Conservation (phyloP, 257 asterid genomes). For the Anisodus tanguticus region DNA sequence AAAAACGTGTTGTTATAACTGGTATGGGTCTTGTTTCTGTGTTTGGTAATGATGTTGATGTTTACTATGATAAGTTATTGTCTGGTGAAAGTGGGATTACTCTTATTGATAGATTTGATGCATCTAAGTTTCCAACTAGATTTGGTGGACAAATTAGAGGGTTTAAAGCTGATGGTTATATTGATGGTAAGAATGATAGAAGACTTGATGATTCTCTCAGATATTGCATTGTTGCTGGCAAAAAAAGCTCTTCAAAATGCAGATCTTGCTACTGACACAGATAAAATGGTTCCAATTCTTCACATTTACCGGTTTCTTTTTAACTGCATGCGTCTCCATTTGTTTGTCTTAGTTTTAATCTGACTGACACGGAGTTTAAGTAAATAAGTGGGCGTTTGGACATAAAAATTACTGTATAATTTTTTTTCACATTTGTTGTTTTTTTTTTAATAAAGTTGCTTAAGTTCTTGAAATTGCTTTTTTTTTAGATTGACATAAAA, state of each 20-base stretch:
- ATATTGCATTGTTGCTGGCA: slow-evolving; percentile 59
- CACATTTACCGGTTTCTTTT: neutral
- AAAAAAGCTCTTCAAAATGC: slow-evolving; percentile 62
- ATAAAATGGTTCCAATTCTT: slow-evolving; percentile 38
- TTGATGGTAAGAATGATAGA: slow-evolving; percentile 66
- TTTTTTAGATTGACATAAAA: too few relatives aligned
- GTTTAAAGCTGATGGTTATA: slow-evolving; percentile 55
- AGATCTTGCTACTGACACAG: slow-evolving; percentile 49
- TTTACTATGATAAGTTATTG: slow-evolving; percentile 53
- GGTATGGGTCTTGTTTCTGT: slow-evolving; percentile 67
- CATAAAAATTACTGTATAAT: too few relatives aligned
- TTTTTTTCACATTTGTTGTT: too few relatives aligned
- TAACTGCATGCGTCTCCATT: neutral
- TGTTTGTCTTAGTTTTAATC: too few relatives aligned
- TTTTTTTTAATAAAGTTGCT: too few relatives aligned
- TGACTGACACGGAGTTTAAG: too few relatives aligned
- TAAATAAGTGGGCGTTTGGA: too few relatives aligned
- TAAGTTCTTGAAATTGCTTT: too few relatives aligned
- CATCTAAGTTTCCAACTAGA: slow-evolving; percentile 60
- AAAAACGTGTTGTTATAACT: slow-evolving; percentile 60
- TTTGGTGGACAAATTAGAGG: slow-evolving; percentile 67
- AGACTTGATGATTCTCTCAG: slow-evolving; percentile 61
- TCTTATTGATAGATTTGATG: slow-evolving; percentile 57
- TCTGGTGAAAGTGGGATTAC: slow-evolving; percentile 62
- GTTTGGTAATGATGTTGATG: slow-evolving; percentile 57